Base-by-base conservation (phyloP, 768 basidiomycete genomes). In the Pholiota molesta region DNA sequence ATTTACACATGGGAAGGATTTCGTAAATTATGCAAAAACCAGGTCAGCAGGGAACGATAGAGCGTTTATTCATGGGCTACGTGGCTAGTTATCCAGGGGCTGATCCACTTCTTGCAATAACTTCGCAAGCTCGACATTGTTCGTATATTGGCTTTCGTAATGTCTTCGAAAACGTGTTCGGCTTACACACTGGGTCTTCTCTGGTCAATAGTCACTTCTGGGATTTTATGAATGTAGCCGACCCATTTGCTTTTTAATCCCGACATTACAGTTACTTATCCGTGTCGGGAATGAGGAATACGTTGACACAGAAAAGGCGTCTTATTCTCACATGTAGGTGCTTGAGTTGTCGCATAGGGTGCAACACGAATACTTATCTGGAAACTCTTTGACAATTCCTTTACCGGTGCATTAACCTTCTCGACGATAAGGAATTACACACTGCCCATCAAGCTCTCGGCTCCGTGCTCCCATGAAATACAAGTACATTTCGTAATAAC, bases 391-490 rank as follows among this genome's bases (percentile, higher is more conserved):
- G 33, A 26, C 47, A 35, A 21, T 17, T 26, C 35, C 55, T 56
- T 58, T 58, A 58, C 57, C 45, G 57, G 45, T 58, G 21, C 57
- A 51, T 58, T 58, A 58, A 58, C 57, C 47, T 58, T 58, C 57
- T 58, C 47, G 57, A 58, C 47, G 57, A 39, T 47, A 51, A 31
- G 29, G 21, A 58, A 52, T 33, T 58, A 26, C 44, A 57, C 54
- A 55, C 65, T 63, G 45, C 52, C 65, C 54, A 67, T 58, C 57
- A 58, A 62, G 33, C 61, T 64, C 53, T 67, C 66, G 54, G 63
- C 61, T 59, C 66, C 66, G 59, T 61, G 55, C 66, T 67, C 63
- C 63, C 63, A 67, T 49, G 66, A 65, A 37, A 64, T 52, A 13
- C 23, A 49, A 14, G 47, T 3, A 49, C 26, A 49, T 26, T 26